Conservation (phyloP, 192 early-diverging fungal species). For the Coemansia sp. region DNA sequence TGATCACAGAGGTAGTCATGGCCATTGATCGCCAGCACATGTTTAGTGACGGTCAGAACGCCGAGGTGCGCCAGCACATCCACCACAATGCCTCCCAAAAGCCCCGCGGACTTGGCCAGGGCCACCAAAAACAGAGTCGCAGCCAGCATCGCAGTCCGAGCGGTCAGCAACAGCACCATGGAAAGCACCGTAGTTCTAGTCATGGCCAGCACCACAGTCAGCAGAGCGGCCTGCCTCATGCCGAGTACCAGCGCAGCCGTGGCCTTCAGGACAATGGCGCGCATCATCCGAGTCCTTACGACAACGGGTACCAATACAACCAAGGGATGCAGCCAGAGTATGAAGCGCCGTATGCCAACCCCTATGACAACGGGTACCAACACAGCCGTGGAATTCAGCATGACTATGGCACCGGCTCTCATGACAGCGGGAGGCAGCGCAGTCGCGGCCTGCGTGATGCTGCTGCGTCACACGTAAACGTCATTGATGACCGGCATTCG, state of each 20-base stretch:
- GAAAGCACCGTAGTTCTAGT: background rate
- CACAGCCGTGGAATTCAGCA: background rate
- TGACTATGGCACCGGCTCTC: background rate
- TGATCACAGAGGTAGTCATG: constrained; percentile 33
- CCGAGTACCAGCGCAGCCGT: background rate
- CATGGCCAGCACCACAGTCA: background rate
- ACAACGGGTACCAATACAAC: background rate
- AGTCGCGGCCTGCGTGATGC: constrained; percentile 6
- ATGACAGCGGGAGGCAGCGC: background rate
- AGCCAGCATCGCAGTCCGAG: background rate
- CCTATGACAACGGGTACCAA: background rate
- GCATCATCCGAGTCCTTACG: background rate
- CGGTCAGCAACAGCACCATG: constrained; percentile 3
- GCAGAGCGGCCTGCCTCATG: background rate
- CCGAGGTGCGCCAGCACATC: constrained; percentile 13
- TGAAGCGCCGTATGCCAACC: background rate
- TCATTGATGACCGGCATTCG: constrained; percentile 32
- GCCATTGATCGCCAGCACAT: constrained; percentile 29
- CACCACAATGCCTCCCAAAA: constrained; percentile 9
- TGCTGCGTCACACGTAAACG: constrained; percentile 13
- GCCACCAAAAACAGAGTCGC: background rate
- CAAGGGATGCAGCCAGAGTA: background rate
- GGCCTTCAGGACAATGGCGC: background rate
- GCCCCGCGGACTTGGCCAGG: background rate
- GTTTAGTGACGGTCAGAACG: constrained; percentile 7